These are phyloP conservation scores for Quercus dentata DNA, from an alignment of 306 rosid genomes.

Conservation along the genomic window DNA sequence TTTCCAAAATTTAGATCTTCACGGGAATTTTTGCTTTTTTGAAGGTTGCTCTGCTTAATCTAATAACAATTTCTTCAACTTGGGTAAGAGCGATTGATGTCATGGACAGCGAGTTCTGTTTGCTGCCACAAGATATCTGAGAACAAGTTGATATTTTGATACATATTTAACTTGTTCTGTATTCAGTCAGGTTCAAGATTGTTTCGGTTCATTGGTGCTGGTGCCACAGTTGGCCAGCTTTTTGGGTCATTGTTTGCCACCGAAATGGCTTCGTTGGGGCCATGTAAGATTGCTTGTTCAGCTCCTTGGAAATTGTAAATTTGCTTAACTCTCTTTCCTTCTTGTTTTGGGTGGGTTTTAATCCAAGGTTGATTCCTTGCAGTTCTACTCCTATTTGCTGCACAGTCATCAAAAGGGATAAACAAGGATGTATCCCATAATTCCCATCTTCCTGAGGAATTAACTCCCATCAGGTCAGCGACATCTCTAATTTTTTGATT, in stretches of 20 bases:
- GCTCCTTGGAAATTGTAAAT: constrained; percentile 10
- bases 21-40: constrained; percentile 16
- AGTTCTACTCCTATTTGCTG: constrained; percentile 85
- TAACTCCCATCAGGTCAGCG: constrained; percentile 69
- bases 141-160: not conserved
- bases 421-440: constrained; percentile 38
- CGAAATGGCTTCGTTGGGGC: constrained; percentile 89
- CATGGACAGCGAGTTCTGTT: constrained; percentile 79
- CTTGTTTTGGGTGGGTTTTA: constrained; percentile 1
- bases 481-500: not conserved
- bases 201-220: constrained; percentile 95
- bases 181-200: constrained; percentile 99
- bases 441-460: constrained; percentile 47
- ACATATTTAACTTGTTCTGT: constrained; percentile 33
- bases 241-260: constrained; percentile 91
- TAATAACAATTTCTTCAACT: constrained; percentile 63
- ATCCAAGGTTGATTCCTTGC: constrained; percentile 22
- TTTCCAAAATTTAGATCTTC: constrained; percentile 23
- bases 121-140: constrained; percentile 21
- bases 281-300: constrained; percentile 56
- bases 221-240: constrained; percentile 98
- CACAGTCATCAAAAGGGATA: constrained; percentile 83
- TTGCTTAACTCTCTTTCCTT: not conserved
- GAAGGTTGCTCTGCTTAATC: constrained; percentile 59
- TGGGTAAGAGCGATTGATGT: constrained; percentile 96